These are phyloP conservation scores for Pythium phragmitis DNA, from an alignment of 352 stramenopile genomes.

Conservation along the genomic window DNA sequence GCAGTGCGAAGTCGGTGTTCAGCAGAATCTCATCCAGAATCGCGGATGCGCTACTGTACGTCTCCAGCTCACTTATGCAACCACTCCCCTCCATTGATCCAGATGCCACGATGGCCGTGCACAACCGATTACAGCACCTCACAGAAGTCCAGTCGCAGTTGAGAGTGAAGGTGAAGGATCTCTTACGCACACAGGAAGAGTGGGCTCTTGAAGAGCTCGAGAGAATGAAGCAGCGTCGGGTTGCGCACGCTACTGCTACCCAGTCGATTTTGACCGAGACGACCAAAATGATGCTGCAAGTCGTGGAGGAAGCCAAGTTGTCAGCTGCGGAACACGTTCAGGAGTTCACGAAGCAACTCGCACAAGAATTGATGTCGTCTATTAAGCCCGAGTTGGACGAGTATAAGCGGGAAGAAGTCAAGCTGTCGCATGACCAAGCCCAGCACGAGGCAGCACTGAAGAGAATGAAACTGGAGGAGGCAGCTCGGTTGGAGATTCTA, in stretches of 20 bases:
- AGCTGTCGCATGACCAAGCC: not conserved
- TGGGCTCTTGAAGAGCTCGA: conserved; percentile 44
- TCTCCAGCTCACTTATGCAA: conserved; percentile 3
- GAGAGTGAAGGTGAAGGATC: conserved; percentile 25
- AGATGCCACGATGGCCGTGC: not conserved
- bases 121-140: conserved; percentile 15
- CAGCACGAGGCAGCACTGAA: conserved; percentile 6
- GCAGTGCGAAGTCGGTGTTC: not conserved
- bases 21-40: conserved; percentile 8
- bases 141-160: conserved; percentile 26
- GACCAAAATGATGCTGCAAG: conserved; percentile 34
- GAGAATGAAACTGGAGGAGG: conserved; percentile 12
- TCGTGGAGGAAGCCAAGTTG: conserved; percentile 38
- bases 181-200: conserved; percentile 40
- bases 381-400: conserved; percentile 39
- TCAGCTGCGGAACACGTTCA: conserved; percentile 41
- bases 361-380: conserved; percentile 34
- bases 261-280: conserved; percentile 50
- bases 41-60: not conserved
- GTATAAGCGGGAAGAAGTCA: conserved; percentile 27
- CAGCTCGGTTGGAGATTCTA: conserved; percentile 16
- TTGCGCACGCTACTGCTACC: conserved; percentile 29
- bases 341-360: conserved; percentile 33
- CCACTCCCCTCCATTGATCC: conserved; percentile 9
- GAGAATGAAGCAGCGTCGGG: conserved; percentile 45